Percentiles rank a stretch among this genome's conserved stretches.
Conservation (phyloP, 1,284 basidiomycete species). For the Chalciporus sp. region DNA sequence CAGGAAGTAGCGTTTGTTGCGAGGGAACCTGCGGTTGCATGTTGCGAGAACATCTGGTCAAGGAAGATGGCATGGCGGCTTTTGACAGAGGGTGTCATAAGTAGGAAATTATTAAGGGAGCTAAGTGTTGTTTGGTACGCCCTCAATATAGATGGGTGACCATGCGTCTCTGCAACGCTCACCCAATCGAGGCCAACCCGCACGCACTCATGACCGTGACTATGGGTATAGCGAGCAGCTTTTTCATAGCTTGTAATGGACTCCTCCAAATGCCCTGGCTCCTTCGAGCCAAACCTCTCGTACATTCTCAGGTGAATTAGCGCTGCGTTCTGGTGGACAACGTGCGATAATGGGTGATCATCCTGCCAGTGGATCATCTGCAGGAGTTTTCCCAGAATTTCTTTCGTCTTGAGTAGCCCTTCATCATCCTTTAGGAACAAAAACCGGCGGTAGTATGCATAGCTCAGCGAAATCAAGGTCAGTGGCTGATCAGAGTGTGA, state of each 20-base stretch:
- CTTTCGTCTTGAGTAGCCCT: background rate
- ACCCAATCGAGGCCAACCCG: constrained; percentile 17
- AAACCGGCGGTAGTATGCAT: constrained; percentile 7
- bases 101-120: constrained; percentile 23
- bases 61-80: constrained; percentile 15
- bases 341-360: background rate
- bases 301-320: constrained; percentile 1
- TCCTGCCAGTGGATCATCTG: constrained; percentile 13
- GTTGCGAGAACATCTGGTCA: background rate
- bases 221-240: constrained; percentile 10
- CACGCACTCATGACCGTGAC: constrained; percentile 8
- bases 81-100: constrained; percentile 22
- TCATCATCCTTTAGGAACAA: background rate
- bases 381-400: background rate
- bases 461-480: constrained; percentile 1
- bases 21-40: constrained; percentile 7
- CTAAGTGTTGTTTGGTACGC: constrained; percentile 24
- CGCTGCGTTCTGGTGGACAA: constrained; percentile 1
- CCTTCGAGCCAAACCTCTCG: background rate
- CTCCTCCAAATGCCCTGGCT: constrained; percentile 15
- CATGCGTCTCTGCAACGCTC: constrained; percentile 1
- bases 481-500: constrained; percentile 14
- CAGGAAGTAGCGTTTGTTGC: constrained; percentile 31
- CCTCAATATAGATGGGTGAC: constrained; percentile 24
- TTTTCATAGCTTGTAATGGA: constrained; percentile 14